Percentiles rank a stretch among this genome's conserved stretches.
phyloP scores from a whole-genome alignment of 2,329 filamentous ascomycete genomes.

The Sclerotinia spermophila region DNA sequence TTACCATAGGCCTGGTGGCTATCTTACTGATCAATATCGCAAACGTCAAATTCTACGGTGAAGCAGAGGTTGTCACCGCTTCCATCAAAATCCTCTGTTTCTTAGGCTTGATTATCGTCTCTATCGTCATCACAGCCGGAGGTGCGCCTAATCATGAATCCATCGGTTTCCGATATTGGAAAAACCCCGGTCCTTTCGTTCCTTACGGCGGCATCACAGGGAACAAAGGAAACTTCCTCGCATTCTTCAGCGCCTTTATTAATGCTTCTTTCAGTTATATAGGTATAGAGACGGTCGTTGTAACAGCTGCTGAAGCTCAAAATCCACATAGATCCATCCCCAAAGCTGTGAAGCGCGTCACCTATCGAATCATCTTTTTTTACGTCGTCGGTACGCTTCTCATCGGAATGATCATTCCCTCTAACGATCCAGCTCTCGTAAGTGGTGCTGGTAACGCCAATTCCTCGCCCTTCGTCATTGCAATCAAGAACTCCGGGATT shows the following conservation, averaged over 20 bases:
- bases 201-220: conserved; percentile 61
- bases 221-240: conserved; percentile 58
- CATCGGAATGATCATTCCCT: conserved; percentile 55
- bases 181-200: conserved; percentile 63
- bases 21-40: conserved; percentile 83
- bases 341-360: conserved; percentile 48
- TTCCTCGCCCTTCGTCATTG: conserved; percentile 66
- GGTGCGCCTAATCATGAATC: conserved; percentile 56
- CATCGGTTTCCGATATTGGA: conserved; percentile 69
- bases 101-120: conserved; percentile 61
- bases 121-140: conserved; percentile 59
- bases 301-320: conserved; percentile 53
- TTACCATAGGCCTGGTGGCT: conserved; percentile 73
- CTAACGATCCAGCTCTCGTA: conserved; percentile 48
- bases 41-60: conserved; percentile 81
- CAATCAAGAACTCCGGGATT: conserved; percentile 64
- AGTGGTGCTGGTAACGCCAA: conserved; percentile 42
- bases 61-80: conserved; percentile 83
- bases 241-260: conserved; percentile 43
- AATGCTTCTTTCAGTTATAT: conserved; percentile 47
- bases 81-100: conserved; percentile 73
- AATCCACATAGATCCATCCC: conserved; percentile 52
- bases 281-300: conserved; percentile 50
- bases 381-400: conserved; percentile 50
- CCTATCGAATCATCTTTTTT: conserved; percentile 54